Base-by-base conservation (phyloP, 139 green algal genomes). In the Auxenochlorella pyrenoidosa region DNA sequence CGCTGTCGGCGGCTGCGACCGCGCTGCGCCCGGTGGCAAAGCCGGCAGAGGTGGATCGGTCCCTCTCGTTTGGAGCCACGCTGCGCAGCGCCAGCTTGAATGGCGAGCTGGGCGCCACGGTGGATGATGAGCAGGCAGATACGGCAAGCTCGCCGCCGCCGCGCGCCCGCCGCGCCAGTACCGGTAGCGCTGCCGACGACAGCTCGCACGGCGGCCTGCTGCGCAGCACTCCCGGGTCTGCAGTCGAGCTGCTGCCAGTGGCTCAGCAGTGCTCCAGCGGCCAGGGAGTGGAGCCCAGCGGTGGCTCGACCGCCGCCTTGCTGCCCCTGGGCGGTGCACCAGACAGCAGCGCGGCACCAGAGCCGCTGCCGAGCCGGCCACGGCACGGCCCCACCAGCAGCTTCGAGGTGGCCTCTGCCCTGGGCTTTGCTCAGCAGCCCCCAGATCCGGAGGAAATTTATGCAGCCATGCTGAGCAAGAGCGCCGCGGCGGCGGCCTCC, bases 71-170 rank as follows among this genome's bases (percentile, higher is more conserved):
- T 71, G 83, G 83, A 2, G 41, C 41, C 0, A 41, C 15, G 0
- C 22, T 79, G 38, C 38, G 82, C 82, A 86, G 82, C 82, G 30
- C 79, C 66, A 86, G 82, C 66, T n/a, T 84, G 58, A 36, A 32
- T 5, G 79, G 79, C 79, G 36, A 63, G 54, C 54, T 76, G 32
- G 32, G 34, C 22, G 34, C 2, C 0, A 38, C 10, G 40, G 8
- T n/a, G 26, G 58, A 66, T 19, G 58, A 54, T 22, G 60, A 36
- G 19, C 16, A 84, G 21, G 41, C 75, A 4, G 79, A 76, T 40
- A 75, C 79, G 3, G 59, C 60, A 0, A 32, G 58, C 26, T 84
- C 79, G 30, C 47, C 76, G 6, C 30, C 8, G 32, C 47, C 47
- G 18, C 76, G n/a, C 6, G 12, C 34, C 2, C 38, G 19, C 30